Conservation (phyloP, 495 filamentous ascomycete genomes). For the Penicillium steckii region DNA sequence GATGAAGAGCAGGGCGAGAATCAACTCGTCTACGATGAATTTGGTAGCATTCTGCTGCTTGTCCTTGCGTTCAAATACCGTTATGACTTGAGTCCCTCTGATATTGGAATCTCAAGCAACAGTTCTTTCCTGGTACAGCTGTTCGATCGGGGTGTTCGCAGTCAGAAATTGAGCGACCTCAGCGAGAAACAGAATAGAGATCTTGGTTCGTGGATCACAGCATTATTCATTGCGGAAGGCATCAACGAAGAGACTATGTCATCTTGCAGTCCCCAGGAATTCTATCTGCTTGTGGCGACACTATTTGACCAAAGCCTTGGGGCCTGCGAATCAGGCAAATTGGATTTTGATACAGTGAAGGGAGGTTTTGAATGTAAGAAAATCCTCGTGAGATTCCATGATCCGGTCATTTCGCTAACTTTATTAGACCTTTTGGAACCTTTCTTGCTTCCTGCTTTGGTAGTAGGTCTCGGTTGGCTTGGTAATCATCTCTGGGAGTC, state of each 20-base stretch:
- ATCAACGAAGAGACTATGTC: slow-evolving; percentile 90
- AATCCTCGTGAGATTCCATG: neutral
- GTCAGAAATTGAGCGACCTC: slow-evolving; percentile 62
- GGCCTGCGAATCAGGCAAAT: slow-evolving; percentile 65
- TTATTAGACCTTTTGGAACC: slow-evolving; percentile 75
- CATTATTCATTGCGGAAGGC: slow-evolving; percentile 79
- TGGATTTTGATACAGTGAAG: slow-evolving; percentile 80
- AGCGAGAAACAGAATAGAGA: slow-evolving; percentile 73
- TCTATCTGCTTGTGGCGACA: slow-evolving; percentile 87
- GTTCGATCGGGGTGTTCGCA: slow-evolving; percentile 61
- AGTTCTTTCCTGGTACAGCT: slow-evolving; percentile 80
- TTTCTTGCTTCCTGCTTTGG: slow-evolving; percentile 83
- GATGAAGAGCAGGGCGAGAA: slow-evolving; percentile 94
- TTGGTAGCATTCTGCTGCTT: slow-evolving; percentile 82
- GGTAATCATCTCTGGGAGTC: slow-evolving; percentile 77
- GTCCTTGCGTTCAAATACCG: slow-evolving; percentile 81
- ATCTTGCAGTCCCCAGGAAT: slow-evolving; percentile 87
- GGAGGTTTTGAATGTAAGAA: slow-evolving; percentile 81
- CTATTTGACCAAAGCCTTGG: slow-evolving; percentile 82
- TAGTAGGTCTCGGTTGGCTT: slow-evolving; percentile 78
- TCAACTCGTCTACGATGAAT: slow-evolving; percentile 96
- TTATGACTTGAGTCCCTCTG: slow-evolving; percentile 67
- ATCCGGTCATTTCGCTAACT: neutral
- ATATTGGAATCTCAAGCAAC: slow-evolving; percentile 59
- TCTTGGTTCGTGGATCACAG: slow-evolving; percentile 80